Base-by-base conservation (phyloP, 2,329 filamentous ascomycete species). In the Calycina marina region DNA sequence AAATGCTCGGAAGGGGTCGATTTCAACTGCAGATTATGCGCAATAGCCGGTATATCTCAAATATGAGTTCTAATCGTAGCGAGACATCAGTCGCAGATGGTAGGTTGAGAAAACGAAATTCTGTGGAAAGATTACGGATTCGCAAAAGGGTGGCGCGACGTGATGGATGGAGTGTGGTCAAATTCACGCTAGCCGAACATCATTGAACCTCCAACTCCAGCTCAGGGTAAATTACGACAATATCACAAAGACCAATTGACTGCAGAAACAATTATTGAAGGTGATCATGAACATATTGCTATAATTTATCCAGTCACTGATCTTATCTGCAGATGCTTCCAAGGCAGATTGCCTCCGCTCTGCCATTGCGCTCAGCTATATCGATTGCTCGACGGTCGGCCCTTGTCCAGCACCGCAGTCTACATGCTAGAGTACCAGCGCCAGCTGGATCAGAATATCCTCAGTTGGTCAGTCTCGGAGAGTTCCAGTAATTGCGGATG, bases 1-100 rank as follows among this genome's bases (percentile, higher is more conserved):
- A 58, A 52, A 59, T 55, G 64, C 71, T 76, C 75, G 63, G 67
- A 69, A 56, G 48, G 54, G 38, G 54, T 49, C 55, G 53, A 68
- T 69, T 70, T 57, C 54, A 58, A 59, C 51, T 63, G 76, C 71
- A 46, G 37, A 39, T 45, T 47, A 50, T 63, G 63, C 55, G 48
- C 54, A 65, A 59, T 56, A 48, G 54, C 59, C 61, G 54, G 61
- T 47, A 49, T 55, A 61, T 53, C 59, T 49, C 55, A 50, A 48
- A 58, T 51, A 54, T 54, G 51, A 58, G 60, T 46, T 73, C 59
- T 71, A 60, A 53, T 54, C 65, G 69, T 72, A 60, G 53, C 64
- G 60, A 65, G 60, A 56, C 49, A 51, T 56, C 56, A 61, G 53
- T 56, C 56, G 53, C 56, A 60, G 14, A 6, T 12, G 30, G n/a